phyloP scores from a whole-genome alignment of 176 grass and related monocot species.

The Lolium multiflorum region DNA sequence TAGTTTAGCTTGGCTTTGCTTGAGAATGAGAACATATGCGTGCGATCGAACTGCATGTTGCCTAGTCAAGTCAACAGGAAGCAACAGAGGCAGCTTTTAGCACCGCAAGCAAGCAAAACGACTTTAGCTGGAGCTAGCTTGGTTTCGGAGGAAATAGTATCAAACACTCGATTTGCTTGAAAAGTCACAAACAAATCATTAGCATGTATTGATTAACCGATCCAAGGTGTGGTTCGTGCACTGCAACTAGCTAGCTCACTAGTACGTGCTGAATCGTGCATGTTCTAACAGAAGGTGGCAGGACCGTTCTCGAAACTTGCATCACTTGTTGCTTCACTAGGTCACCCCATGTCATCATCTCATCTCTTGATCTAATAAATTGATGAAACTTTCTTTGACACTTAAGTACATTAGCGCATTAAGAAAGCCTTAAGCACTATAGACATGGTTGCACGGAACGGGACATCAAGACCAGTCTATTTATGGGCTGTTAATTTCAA shows the following conservation, averaged over 20 bases:
- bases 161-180: neutral
- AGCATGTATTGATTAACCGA: neutral
- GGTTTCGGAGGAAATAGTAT: conserved; percentile 38
- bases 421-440: neutral
- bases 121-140: neutral
- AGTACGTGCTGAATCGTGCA: conserved; percentile 5
- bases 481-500: neutral
- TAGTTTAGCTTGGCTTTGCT: neutral
- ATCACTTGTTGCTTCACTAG: neutral
- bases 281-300: too few species aligned
- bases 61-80: conserved; percentile 39
- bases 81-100: conserved; percentile 27
- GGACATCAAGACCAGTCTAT: neutral
- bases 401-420: neutral
- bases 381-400: neutral
- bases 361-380: neutral
- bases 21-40: too few species aligned
- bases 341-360: neutral
- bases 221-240: neutral
- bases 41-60: conserved; percentile 30
- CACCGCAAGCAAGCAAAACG: conserved; percentile 37
- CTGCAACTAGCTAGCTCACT: conserved; percentile 34
- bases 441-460: conserved; percentile 26
- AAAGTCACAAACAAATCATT: conserved; percentile 41
- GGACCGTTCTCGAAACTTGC: conserved; percentile 38